Conservation (phyloP, 1,284 basidiomycete species). For the Ustilago nuda region DNA sequence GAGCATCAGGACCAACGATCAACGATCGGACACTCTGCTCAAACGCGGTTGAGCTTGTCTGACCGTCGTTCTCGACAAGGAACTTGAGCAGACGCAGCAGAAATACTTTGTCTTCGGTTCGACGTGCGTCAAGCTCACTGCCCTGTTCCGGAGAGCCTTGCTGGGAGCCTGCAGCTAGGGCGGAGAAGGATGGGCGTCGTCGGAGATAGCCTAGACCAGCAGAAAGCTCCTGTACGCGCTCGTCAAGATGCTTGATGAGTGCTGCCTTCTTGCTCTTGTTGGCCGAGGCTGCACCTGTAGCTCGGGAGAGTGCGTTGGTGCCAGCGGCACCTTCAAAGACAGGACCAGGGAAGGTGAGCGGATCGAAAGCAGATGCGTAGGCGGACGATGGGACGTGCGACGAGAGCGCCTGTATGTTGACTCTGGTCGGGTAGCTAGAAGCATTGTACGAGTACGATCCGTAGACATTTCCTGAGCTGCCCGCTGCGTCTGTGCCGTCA, state of each 20-base stretch:
- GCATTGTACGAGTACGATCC: slow-evolving; percentile 48
- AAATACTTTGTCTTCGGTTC: slow-evolving; percentile 62
- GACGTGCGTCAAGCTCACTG: slow-evolving; percentile 51
- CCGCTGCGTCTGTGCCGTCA: slow-evolving; percentile 13
- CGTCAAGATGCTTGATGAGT: slow-evolving; percentile 59
- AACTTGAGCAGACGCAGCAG: slow-evolving; percentile 60
- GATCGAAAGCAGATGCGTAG: slow-evolving; percentile 61
- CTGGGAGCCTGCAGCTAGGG: slow-evolving; percentile 15
- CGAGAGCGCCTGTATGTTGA: slow-evolving; percentile 51
- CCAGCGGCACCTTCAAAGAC: slow-evolving; percentile 55
- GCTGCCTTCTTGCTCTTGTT: slow-evolving; percentile 61
- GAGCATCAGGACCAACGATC: slow-evolving; percentile 31
- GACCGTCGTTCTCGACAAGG: slow-evolving; percentile 65
- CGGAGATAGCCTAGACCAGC: slow-evolving; percentile 63
- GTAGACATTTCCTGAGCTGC: slow-evolving; percentile 18
- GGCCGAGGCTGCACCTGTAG: slow-evolving; percentile 40
- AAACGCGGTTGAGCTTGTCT: slow-evolving; percentile 48
- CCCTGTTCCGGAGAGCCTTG: slow-evolving; percentile 21
- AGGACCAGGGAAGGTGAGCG: slow-evolving; percentile 62
- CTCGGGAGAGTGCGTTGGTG: slow-evolving; percentile 54
- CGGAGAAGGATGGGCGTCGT: slow-evolving; percentile 46
- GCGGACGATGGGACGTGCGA: slow-evolving; percentile 52
- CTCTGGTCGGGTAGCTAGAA: slow-evolving; percentile 37
- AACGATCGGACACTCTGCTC: slow-evolving; percentile 44
- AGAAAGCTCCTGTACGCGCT: slow-evolving; percentile 57